These are phyloP conservation scores for Iris macrosiphon DNA, from an alignment of 106 monocot genomes.

Conservation along the genomic window DNA sequence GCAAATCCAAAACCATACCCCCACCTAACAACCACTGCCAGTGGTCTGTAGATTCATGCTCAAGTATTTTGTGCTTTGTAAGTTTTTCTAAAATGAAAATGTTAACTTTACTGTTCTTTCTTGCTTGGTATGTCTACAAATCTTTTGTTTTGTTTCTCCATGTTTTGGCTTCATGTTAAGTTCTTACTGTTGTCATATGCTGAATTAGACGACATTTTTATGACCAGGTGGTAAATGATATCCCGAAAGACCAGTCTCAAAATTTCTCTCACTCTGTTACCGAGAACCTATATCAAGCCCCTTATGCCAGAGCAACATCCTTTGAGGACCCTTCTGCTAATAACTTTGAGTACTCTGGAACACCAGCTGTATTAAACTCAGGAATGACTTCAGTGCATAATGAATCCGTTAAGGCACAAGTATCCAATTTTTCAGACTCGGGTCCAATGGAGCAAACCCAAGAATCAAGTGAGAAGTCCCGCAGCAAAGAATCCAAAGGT, in stretches of 20 bases:
- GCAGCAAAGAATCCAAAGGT: slow-evolving; percentile 67
- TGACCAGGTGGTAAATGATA: slow-evolving; percentile 34
- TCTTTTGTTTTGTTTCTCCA: too few species aligned
- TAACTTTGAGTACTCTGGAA: slow-evolving; percentile 12
- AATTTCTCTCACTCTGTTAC: slow-evolving; percentile 13
- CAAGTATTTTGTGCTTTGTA: too few species aligned
- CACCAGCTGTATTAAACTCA: slow-evolving; percentile 6
- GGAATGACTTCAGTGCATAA: slow-evolving; percentile 7
- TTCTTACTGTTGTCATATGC: too few species aligned
- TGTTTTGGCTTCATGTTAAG: too few species aligned
- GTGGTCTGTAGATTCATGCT: too few species aligned
- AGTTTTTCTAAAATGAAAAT: too few species aligned
- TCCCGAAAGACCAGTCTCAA: slow-evolving; percentile 13
- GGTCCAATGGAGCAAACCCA: slow-evolving; percentile 18
- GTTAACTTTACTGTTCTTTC: too few species aligned
- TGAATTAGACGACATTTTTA: too few species aligned
- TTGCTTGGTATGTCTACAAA: too few species aligned
- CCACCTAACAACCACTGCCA: too few species aligned
- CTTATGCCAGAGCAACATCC: slow-evolving; percentile 52
- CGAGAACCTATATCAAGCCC: slow-evolving; percentile 49
- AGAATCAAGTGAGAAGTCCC: slow-evolving; percentile 40
- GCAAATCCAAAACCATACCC: too few species aligned
- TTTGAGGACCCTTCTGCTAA: slow-evolving; percentile 27
- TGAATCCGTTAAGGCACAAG: slow-evolving; percentile 24
- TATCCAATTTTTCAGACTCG: slow-evolving; percentile 7